phyloP scores from a whole-genome alignment of 352 stramenopile genomes.

The Pythium plurisporium region DNA sequence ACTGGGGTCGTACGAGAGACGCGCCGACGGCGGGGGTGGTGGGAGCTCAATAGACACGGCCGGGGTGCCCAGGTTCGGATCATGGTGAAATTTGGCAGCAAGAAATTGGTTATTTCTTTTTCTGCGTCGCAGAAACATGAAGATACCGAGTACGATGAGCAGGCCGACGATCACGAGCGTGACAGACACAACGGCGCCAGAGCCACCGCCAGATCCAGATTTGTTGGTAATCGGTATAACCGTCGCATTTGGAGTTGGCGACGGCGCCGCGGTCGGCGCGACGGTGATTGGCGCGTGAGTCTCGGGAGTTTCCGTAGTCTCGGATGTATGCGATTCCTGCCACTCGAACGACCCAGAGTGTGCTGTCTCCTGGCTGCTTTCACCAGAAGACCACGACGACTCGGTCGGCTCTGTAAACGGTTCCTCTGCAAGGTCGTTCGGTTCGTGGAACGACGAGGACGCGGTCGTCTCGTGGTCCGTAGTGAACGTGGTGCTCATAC shows the following conservation, averaged over 20 bases:
- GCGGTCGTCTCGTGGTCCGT: not conserved
- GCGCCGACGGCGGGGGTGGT: conserved; percentile 13
- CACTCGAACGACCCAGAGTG: conserved; percentile 7
- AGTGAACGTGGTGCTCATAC: not conserved
- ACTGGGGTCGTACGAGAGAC: conserved; percentile 3
- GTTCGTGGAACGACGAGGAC: conserved; percentile 1
- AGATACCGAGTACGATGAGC: conserved; percentile 1
- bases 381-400: not conserved
- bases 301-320: not conserved
- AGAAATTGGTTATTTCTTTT: not conserved
- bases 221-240: not conserved
- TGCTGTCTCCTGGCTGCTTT: not conserved
- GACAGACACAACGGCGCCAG: conserved; percentile 1
- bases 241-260: conserved; percentile 1
- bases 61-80: conserved; percentile 16
- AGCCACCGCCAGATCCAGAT: not conserved
- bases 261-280: not conserved
- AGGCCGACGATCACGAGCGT: conserved; percentile 13
- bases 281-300: not conserved
- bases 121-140: not conserved
- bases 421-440: not conserved
- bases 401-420: not conserved
- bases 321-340: not conserved
- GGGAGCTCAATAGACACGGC: conserved; percentile 22
- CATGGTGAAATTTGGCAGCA: conserved; percentile 7